Base-by-base conservation (phyloP, 257 asterid species). In the Capsicum rhomboideum region DNA sequence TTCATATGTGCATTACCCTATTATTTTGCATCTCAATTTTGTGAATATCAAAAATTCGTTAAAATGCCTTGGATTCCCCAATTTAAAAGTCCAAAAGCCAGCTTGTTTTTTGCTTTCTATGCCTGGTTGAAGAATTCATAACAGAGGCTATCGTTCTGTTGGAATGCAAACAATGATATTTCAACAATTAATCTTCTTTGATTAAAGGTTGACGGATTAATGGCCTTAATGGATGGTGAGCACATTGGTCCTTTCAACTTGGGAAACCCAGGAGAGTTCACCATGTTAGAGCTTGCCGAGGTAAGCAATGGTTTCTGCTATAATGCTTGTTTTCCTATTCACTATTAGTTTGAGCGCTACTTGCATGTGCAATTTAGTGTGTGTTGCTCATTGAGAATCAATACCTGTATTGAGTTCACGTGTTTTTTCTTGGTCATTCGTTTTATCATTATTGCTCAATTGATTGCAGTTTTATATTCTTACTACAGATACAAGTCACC, bases 261-360 rank as follows among this genome's bases (percentile, higher is more conserved):
- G 88, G 93, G 93, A 20, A 90, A 90, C 81, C 93, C 91, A 13
- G 93, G 93, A 77, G 93, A 90, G 86, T 90, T 90, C 86, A 88
- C 92, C 50, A 90, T 90, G 91, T 61, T 90, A 78, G 91, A 90
- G 84, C 92, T 90, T 44, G 91, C 91, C 2, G 89, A 90, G 91
- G 93, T 90, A 61, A 37, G 88, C 84, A n/a, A 49, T 77, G 63
- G 34, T 75, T 8, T 75, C 61, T 75, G 61, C 61, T 77, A 9
- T 77, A 46, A 23, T 14, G n/a, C 40, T 13, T 74, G 14, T 74
- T 50, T 74, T 21, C 42, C 58, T 21, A 14, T 46, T 74, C 80
- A 14, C 80, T 21, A 74, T 0, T 74, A 74, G 59, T 74, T 74
- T 28, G 11, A 14, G 8, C 0, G 16, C 81, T 49, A 14, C 61